phyloP scores from a whole-genome alignment of 2,329 filamentous ascomycete species.

The Alternaria sp. region DNA sequence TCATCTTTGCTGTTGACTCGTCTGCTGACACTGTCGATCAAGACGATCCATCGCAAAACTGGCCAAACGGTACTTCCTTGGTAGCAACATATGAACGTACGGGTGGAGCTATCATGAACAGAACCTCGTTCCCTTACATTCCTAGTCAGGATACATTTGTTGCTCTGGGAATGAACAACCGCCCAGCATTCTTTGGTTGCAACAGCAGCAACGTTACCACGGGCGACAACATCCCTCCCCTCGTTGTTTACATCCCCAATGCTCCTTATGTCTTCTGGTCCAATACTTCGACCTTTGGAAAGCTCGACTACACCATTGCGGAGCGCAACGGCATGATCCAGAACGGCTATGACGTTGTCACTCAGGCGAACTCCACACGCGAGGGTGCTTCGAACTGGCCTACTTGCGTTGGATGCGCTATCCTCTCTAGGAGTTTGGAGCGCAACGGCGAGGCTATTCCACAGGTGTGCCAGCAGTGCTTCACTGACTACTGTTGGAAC shows the following conservation, averaged over 20 bases:
- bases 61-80: conserved; percentile 80
- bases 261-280: conserved; percentile 77
- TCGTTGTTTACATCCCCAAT: conserved; percentile 90
- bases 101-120: conserved; percentile 67
- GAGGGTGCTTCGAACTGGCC: conserved; percentile 73
- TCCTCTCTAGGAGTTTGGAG: conserved; percentile 77
- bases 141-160: conserved; percentile 81
- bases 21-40: conserved; percentile 71
- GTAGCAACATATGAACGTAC: conserved; percentile 77
- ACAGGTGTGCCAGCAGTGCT: conserved; percentile 77
- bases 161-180: conserved; percentile 76
- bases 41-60: conserved; percentile 57
- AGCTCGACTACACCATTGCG: conserved; percentile 67
- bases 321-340: conserved; percentile 81
- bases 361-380: conserved; percentile 79
- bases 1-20: conserved; percentile 81
- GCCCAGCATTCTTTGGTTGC: conserved; percentile 84
- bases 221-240: conserved; percentile 62
- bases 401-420: conserved; percentile 85
- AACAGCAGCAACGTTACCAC: conserved; percentile 68
- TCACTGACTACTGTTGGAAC: conserved; percentile 89
- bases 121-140: conserved; percentile 74
- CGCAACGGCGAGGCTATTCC: conserved; percentile 75
- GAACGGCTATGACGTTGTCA: conserved; percentile 86
- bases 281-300: conserved; percentile 79